Percentiles rank a stretch among this genome's conserved stretches.
Conservation (phyloP, 352 stramenopile species). For the Phytopythium mirpurense region DNA sequence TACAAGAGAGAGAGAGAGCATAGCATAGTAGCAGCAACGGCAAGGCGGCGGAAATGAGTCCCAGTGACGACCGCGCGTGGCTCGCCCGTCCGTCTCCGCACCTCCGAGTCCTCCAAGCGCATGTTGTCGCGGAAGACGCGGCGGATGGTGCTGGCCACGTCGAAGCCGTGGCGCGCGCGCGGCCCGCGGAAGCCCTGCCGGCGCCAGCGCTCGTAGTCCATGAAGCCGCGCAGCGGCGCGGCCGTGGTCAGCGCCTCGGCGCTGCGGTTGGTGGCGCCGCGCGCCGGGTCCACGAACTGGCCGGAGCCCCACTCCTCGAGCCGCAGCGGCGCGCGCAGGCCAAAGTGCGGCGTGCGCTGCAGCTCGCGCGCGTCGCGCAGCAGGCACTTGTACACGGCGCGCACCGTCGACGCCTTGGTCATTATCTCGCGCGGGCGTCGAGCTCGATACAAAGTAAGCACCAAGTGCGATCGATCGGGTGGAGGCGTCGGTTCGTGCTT, state of each 20-base stretch:
- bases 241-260: conserved; percentile 6
- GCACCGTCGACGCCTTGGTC: conserved; percentile 31
- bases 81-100: conserved; percentile 4
- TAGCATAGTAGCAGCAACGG: too few species aligned
- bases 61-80: neutral
- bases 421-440: conserved; percentile 12
- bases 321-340: conserved; percentile 40
- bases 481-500: neutral
- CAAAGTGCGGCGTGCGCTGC: conserved; percentile 53
- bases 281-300: conserved; percentile 28
- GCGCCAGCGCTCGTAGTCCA: conserved; percentile 35
- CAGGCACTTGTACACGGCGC: conserved; percentile 64
- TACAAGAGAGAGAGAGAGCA: too few species aligned
- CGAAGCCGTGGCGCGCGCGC: conserved; percentile 12
- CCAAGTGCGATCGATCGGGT: too few species aligned
- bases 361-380: conserved; percentile 55
- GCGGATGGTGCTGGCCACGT: conserved; percentile 34
- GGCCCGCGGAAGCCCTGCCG: conserved; percentile 32
- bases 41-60: too few species aligned
- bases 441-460: too few species aligned
- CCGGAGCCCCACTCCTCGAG: conserved; percentile 66
- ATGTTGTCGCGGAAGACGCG: conserved; percentile 38
- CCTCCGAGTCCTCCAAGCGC: conserved; percentile 29
- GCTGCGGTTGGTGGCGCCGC: conserved; percentile 5
- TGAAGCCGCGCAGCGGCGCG: conserved; percentile 31